phyloP scores from a whole-genome alignment of 805 yeast species.

The Cyberlindnera samutprakarnensis region DNA sequence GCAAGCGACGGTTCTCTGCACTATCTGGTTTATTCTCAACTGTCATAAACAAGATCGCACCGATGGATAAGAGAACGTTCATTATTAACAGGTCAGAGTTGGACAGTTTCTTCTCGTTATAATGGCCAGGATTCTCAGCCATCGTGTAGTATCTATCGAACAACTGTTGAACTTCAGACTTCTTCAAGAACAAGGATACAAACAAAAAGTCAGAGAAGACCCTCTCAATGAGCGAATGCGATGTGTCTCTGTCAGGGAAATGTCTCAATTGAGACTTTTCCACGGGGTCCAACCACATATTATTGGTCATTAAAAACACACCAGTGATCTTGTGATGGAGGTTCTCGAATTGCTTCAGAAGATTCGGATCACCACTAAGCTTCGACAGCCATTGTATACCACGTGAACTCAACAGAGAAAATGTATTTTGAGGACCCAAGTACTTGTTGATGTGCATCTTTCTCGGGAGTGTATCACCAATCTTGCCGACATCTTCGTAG shows the following conservation, averaged over 20 bases:
- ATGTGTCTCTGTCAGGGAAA: constrained; percentile 24
- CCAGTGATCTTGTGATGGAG: constrained; percentile 16
- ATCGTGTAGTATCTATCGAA: constrained; percentile 14
- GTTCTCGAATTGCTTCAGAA: constrained; percentile 17
- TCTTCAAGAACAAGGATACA: constrained; percentile 7
- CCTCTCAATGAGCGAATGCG: constrained; percentile 11
- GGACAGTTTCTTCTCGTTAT: constrained; percentile 4
- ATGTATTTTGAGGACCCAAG: constrained; percentile 18
- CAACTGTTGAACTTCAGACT: constrained; percentile 12
- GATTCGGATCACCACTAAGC: constrained; percentile 13
- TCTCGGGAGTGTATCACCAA: constrained; percentile 4
- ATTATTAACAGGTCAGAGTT: constrained; percentile 28
- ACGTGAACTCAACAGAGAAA: constrained; percentile 32
- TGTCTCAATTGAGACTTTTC: constrained; percentile 20
- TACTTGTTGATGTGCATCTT: constrained; percentile 6
- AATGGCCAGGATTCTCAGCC: constrained; percentile 4
- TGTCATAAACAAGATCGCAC: constrained; percentile 6
- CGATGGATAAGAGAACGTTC: constrained; percentile 23
- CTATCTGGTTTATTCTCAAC: not conserved
- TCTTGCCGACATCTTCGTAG: not conserved
- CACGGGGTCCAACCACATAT: constrained; percentile 29
- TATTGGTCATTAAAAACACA: constrained; percentile 14
- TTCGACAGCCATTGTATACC: constrained; percentile 35
- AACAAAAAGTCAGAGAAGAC: constrained; percentile 9
- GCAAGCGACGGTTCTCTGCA: constrained; percentile 4